Evolutionary conservation across 768 basidiomycete genomes (phyloP), one percentile per base, ranked within the genome.

Genomic region (Phaeolepiota aurea): DNA sequence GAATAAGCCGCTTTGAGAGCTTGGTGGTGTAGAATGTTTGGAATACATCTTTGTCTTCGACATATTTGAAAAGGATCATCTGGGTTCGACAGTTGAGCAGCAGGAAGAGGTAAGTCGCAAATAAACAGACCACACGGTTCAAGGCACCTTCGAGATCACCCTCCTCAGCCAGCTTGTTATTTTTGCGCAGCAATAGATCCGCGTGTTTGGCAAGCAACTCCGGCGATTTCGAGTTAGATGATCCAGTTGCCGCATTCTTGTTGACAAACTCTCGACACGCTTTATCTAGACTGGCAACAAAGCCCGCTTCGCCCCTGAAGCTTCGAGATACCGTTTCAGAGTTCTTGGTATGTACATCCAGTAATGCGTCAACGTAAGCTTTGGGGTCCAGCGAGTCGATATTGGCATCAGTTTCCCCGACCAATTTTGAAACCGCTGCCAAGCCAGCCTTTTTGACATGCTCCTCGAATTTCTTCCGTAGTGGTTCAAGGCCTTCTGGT

Each of bases 41-140:
- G 79, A 97, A 99, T 10, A 98, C 89, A 49, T 99, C 94, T 68
- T 96, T 96, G 71, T 98, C 93, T 57, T 93, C 90, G 52, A 97
- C 85, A 63, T 96, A 98, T 59, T 92, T 92, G 85, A 99, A 96
- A 37, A 98, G 66, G 11, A 88, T 73, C 92, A 97, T 96, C 94
- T 98, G 54, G 15, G 7, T 35, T 35, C 33, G 15, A 16, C 18
- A 16, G 7, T 35, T 7, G 15, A 35, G 9, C 12, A 7, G 16
- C 18, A 14, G 15, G 25, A 19, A 9, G 33, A 31, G 28, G 14
- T 31, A 31, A 10, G 28, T 31, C 53, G 66, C 66, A 22, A 40
- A 18, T 14, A 16, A 23, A 52, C 83, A 38, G 58, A 94, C 93
- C 54, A 91, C 88, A 50, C 90, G 85, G 58, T 90, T 87, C 32